phyloP scores from a whole-genome alignment of 1,139 yeast genomes.

The Barnettozyma hawaiiensis region DNA sequence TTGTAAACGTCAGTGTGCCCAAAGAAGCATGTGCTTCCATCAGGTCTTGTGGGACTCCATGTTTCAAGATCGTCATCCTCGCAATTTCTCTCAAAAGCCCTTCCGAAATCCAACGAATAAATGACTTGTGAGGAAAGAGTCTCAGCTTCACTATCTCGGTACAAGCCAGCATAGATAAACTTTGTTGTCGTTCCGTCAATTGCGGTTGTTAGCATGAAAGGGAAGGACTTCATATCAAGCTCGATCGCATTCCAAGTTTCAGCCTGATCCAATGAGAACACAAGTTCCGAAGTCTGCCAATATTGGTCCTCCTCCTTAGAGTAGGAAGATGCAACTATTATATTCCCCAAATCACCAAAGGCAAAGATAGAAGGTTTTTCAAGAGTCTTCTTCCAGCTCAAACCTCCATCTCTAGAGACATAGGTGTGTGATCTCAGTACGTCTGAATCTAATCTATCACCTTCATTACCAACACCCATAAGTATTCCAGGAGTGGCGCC shows the following conservation, averaged over 20 bases:
- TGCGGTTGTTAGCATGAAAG: constrained; percentile 48
- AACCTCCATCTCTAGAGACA: constrained; percentile 75
- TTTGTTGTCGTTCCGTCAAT: constrained; percentile 70
- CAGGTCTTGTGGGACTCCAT: constrained; percentile 51
- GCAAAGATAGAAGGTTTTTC: constrained; percentile 53
- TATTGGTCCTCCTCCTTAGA: constrained; percentile 24
- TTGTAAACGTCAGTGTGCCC: constrained; percentile 66
- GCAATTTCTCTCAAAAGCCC: constrained; percentile 54
- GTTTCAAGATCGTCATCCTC: constrained; percentile 56
- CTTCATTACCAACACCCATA: constrained; percentile 53
- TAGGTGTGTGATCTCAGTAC: constrained; percentile 41
- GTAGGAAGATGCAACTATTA: constrained; percentile 57
- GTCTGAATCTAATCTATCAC: constrained; percentile 31
- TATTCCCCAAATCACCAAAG: constrained; percentile 79
- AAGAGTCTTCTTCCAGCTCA: constrained; percentile 56
- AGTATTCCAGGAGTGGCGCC: constrained; percentile 73
- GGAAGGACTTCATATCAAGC: constrained; percentile 44
- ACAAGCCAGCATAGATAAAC: constrained; percentile 50
- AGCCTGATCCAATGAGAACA: constrained; percentile 75
- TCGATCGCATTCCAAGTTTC: constrained; percentile 49
- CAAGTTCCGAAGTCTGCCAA: constrained; percentile 30
- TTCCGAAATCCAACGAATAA: constrained; percentile 53
- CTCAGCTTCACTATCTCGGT: constrained; percentile 26
- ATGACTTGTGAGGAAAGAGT: constrained; percentile 16
- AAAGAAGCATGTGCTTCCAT: constrained; percentile 52